These are phyloP conservation scores for Hanseniaspora clermontiae DNA, from an alignment of 805 yeast species.

Conservation along the genomic window DNA sequence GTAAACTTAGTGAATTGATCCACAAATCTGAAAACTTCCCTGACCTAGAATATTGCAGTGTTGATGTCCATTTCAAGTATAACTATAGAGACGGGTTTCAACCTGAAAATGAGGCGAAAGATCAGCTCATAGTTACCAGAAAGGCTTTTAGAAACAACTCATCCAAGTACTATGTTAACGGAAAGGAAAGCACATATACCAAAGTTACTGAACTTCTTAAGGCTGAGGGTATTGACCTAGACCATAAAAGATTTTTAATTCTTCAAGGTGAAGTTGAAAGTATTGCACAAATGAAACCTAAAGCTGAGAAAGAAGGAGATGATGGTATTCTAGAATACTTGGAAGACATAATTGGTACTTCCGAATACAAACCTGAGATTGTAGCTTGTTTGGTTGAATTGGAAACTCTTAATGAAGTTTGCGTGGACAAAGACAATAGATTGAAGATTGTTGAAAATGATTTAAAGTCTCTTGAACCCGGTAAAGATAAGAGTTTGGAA, in stretches of 20 bases:
- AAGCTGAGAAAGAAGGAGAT: constrained; percentile 82
- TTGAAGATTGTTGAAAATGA: constrained; percentile 71
- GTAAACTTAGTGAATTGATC: constrained; percentile 80
- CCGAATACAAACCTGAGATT: constrained; percentile 65
- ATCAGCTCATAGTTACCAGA: constrained; percentile 57
- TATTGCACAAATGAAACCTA: constrained; percentile 97
- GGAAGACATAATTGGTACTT: constrained; percentile 94
- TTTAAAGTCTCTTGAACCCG: constrained; percentile 46
- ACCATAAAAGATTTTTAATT: constrained; percentile 86
- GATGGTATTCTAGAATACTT: constrained; percentile 89
- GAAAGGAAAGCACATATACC: constrained; percentile 54
- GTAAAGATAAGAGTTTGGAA: constrained; percentile 55
- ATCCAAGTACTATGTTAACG: constrained; percentile 68
- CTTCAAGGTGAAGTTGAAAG: constrained; percentile 97
- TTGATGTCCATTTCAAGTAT: constrained; percentile 75
- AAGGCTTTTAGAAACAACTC: constrained; percentile 64
- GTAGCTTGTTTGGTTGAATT: constrained; percentile 49
- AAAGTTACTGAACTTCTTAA: constrained; percentile 65
- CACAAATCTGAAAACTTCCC: constrained; percentile 75
- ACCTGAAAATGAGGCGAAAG: constrained; percentile 40
- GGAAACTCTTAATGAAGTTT: constrained; percentile 66
- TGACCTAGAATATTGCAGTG: constrained; percentile 62
- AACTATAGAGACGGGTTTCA: constrained; percentile 50
- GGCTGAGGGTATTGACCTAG: constrained; percentile 80
- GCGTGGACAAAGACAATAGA: constrained; percentile 68